Conservation (phyloP, 305 asterid genomes). For the Fraxinus nigra region DNA sequence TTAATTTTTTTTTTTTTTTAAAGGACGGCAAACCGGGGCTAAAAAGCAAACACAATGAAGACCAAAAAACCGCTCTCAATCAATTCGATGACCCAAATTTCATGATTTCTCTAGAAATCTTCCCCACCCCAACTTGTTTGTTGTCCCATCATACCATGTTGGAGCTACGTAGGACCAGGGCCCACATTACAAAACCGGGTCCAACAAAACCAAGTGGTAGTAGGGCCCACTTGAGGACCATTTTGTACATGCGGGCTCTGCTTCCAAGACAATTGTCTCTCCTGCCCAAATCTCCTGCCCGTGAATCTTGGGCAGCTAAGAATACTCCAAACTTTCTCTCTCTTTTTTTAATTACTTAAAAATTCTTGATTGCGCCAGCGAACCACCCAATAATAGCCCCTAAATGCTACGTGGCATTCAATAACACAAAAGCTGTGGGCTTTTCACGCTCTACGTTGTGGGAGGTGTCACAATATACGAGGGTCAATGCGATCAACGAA, state of each 20-base stretch:
- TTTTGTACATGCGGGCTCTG: slow-evolving; percentile 32
- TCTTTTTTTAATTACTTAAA: not conserved
- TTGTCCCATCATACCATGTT: slow-evolving; percentile 36
- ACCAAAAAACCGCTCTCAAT: slow-evolving; percentile 5
- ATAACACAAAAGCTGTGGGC: not conserved
- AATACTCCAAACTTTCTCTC: slow-evolving; percentile 15
- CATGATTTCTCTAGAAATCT: slow-evolving; percentile 24
- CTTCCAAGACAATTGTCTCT: slow-evolving; percentile 47
- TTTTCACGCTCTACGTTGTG: slow-evolving; percentile 20
- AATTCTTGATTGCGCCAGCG: no score
- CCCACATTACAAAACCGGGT: slow-evolving; percentile 40
- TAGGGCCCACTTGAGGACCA: slow-evolving; percentile 32
- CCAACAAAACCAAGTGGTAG: slow-evolving; percentile 24
- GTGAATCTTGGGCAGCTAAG: slow-evolving; percentile 37
- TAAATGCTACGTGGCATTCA: slow-evolving; percentile 32
- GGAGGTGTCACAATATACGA: slow-evolving; percentile 23
- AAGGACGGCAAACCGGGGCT: no score
- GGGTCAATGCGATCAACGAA: slow-evolving; percentile 36
- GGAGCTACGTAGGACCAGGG: slow-evolving; percentile 56
- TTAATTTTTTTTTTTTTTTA: no score
- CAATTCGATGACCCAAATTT: slow-evolving; percentile 20
- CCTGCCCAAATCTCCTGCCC: slow-evolving; percentile 33
- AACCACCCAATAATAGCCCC: not conserved
- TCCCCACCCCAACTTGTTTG: slow-evolving; percentile 35
- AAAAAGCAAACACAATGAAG: not conserved